Evolutionary conservation across 1,284 basidiomycete species (phyloP).

Genomic region (Ustilago loliicola): DNA sequence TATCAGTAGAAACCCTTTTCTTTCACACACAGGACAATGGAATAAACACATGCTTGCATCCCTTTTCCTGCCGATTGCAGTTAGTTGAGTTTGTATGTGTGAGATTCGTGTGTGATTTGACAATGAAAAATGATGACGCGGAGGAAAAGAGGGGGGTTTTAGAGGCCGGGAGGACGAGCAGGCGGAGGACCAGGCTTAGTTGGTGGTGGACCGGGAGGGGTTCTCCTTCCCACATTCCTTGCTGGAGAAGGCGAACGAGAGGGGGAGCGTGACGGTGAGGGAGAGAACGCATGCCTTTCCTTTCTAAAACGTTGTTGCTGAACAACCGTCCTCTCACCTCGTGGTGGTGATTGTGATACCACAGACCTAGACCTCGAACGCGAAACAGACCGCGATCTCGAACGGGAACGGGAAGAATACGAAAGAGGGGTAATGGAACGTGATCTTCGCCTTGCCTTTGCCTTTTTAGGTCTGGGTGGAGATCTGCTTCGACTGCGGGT

Average conservation of each 20-base stretch:
- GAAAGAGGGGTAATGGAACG: slow-evolving; percentile 20
- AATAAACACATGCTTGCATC: too few relatives aligned
- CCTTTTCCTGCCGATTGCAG: neutral
- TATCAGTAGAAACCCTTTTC: slow-evolving; percentile 11
- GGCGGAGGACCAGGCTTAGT: slow-evolving; percentile 43
- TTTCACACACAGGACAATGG: neutral
- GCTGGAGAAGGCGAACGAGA: slow-evolving; percentile 9
- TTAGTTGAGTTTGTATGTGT: too few relatives aligned
- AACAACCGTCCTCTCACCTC: too few relatives aligned
- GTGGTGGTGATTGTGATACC: slow-evolving; percentile 9
- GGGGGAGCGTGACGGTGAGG: slow-evolving; percentile 8
- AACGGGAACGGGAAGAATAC: slow-evolving; percentile 21
- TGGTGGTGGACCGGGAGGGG: slow-evolving; percentile 36
- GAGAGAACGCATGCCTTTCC: slow-evolving; percentile 22
- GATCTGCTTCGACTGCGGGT: slow-evolving; percentile 14
- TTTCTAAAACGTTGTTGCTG: too few relatives aligned
- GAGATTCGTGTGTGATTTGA: neutral
- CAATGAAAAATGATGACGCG: neutral
- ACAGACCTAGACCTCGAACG: slow-evolving; percentile 4
- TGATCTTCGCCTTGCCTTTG: slow-evolving; percentile 6
- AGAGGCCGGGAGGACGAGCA: slow-evolving; percentile 42
- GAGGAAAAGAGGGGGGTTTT: neutral
- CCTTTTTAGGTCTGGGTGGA: too few relatives aligned
- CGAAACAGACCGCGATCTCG: slow-evolving; percentile 1
- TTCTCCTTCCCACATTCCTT: too few relatives aligned